Evolutionary conservation across 768 basidiomycete genomes (phyloP).

Genomic region (Coprinopsis cinerea): DNA sequence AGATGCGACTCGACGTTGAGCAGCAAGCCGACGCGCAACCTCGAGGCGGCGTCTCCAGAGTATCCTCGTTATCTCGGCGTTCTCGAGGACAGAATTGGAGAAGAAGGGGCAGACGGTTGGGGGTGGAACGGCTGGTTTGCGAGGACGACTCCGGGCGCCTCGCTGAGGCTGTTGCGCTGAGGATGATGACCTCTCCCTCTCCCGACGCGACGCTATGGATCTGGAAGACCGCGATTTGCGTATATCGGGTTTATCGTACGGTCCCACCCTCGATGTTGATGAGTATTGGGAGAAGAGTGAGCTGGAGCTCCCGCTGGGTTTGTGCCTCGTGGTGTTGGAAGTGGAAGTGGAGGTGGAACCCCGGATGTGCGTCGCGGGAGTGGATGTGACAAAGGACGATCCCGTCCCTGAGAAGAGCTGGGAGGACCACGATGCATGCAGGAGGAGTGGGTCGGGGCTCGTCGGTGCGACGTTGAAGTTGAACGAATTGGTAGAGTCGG

Average conservation of each 20-base stretch:
- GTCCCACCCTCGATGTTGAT: no score
- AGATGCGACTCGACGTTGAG: background rate
- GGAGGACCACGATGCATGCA: background rate
- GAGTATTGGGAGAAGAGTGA: no score
- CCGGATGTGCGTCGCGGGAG: background rate
- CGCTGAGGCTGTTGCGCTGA: background rate
- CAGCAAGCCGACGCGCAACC: no score
- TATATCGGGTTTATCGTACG: no score
- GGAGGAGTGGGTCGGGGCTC: background rate
- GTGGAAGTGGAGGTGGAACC: background rate
- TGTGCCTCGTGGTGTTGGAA: no score
- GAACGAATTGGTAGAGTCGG: no score
- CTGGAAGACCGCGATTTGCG: no score
- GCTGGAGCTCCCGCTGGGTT: no score
- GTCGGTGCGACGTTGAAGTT: no score
- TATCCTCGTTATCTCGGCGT: slow-evolving; percentile 3
- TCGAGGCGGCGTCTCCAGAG: slow-evolving; percentile 8
- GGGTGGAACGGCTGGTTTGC: background rate
- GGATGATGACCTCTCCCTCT: no score
- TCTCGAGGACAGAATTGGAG: slow-evolving; percentile 1
- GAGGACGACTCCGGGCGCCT: no score
- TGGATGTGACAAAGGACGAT: background rate
- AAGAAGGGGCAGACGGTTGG: slow-evolving; percentile 10
- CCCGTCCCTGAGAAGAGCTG: background rate
- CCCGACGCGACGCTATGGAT: no score